Conservation (phyloP, 148 eudicot genomes). For the Arbutus unedo region DNA sequence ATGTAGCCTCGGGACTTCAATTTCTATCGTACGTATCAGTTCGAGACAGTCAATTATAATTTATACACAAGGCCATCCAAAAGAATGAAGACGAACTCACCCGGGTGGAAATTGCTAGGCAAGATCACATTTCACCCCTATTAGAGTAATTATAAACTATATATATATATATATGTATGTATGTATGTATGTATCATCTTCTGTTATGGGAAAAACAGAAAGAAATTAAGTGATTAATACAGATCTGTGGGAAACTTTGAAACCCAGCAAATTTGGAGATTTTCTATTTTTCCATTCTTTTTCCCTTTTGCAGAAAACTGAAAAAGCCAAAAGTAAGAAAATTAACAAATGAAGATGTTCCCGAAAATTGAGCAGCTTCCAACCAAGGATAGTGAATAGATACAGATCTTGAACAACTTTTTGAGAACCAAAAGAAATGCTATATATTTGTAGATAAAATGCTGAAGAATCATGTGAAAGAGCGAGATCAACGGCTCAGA, state of each 20-base stretch:
- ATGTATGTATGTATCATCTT: neutral
- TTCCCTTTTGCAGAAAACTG: neutral
- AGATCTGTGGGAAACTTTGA: too few species aligned
- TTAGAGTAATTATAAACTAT: too few species aligned
- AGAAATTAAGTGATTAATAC: neutral
- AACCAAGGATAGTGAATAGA: neutral
- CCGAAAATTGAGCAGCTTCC: neutral
- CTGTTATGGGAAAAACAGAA: neutral
- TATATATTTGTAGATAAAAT: neutral
- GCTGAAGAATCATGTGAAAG: neutral
- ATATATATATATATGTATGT: too few species aligned
- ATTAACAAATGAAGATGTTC: neutral
- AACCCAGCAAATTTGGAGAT: neutral
- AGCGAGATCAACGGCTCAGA: neutral
- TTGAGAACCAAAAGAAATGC: neutral
- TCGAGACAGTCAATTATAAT: too few species aligned
- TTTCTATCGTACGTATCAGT: too few species aligned
- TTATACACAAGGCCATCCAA: too few species aligned
- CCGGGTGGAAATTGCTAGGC: too few species aligned
- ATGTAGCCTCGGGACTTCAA: too few species aligned
- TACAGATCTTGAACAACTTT: neutral
- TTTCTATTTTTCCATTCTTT: too few species aligned
- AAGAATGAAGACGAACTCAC: too few species aligned
- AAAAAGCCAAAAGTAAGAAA: neutral
- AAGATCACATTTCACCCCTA: too few species aligned